Evolutionary conservation across 2,329 filamentous ascomycete species (phyloP).

Genomic region (Claviceps monticola): DNA sequence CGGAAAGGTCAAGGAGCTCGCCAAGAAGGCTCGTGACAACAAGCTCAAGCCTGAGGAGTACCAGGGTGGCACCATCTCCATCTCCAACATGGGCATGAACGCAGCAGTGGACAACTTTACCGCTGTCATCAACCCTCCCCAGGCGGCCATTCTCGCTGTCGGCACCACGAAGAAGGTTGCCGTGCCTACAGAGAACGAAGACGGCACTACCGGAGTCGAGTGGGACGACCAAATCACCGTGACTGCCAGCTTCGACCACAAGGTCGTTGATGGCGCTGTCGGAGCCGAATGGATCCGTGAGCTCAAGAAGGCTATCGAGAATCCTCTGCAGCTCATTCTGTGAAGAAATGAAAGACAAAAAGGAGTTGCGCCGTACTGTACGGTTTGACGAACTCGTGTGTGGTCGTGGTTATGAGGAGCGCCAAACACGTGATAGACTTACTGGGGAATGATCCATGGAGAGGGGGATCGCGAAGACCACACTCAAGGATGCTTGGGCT

Average conservation of each 20-base stretch:
- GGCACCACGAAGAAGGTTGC: slow-evolving; percentile 94
- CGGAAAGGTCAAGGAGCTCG: slow-evolving; percentile 82
- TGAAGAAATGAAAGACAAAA: slow-evolving; percentile 30
- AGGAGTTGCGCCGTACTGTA: background rate
- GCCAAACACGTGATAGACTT: slow-evolving; percentile 10
- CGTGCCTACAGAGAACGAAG: slow-evolving; percentile 70
- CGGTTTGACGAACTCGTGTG: background rate
- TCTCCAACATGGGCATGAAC: slow-evolving; percentile 99
- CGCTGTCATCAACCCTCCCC: slow-evolving; percentile 96
- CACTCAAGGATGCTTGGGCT: background rate
- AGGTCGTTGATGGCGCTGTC: slow-evolving; percentile 91
- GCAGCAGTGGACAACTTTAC: slow-evolving; percentile 90
- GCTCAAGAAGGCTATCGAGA: slow-evolving; percentile 95
- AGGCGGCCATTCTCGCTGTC: slow-evolving; percentile 88
- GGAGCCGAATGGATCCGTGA: slow-evolving; percentile 94
- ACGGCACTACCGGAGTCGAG: slow-evolving; percentile 59
- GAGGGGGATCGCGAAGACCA: slow-evolving; percentile 2
- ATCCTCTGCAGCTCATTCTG: slow-evolving; percentile 86
- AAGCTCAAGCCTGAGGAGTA: slow-evolving; percentile 99
- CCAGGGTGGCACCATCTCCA: slow-evolving; percentile 97
- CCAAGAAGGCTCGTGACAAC: slow-evolving; percentile 87
- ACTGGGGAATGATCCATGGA: slow-evolving; percentile 2
- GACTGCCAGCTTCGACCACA: slow-evolving; percentile 96
- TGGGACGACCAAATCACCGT: slow-evolving; percentile 97
- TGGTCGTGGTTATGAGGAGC: slow-evolving; percentile 3